These are phyloP conservation scores for Metschnikowia koreensis DNA, from an alignment of 805 yeast genomes.

Conservation along the genomic window DNA sequence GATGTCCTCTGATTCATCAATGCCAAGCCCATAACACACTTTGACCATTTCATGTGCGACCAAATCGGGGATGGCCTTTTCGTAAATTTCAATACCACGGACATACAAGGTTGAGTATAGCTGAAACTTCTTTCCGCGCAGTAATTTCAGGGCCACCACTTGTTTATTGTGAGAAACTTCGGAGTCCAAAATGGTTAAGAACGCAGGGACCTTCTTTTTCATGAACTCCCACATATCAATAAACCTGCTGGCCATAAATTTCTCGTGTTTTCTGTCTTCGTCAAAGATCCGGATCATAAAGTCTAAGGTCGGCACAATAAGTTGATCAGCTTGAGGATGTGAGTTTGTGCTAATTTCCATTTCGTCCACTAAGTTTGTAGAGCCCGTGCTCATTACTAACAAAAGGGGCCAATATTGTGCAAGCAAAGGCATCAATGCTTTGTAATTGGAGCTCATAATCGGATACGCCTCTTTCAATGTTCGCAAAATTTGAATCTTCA, in stretches of 20 bases:
- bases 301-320: slow-evolving; percentile 29
- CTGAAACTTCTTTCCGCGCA: neutral
- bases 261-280: slow-evolving; percentile 38
- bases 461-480: slow-evolving; percentile 38
- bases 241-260: slow-evolving; percentile 48
- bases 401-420: slow-evolving; percentile 35
- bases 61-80: slow-evolving; percentile 40
- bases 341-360: neutral
- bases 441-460: slow-evolving; percentile 31
- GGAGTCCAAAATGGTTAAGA: neutral
- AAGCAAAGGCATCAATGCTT: slow-evolving; percentile 31
- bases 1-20: slow-evolving; percentile 19
- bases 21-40: slow-evolving; percentile 29
- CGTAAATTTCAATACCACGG: slow-evolving; percentile 38
- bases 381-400: slow-evolving; percentile 22
- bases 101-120: slow-evolving; percentile 30
- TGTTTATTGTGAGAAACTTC: neutral
- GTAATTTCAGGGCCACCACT: neutral
- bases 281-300: slow-evolving; percentile 27
- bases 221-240: slow-evolving; percentile 43
- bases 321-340: slow-evolving; percentile 7
- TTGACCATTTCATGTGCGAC: slow-evolving; percentile 35
- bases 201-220: slow-evolving; percentile 5
- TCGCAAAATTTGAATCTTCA: slow-evolving; percentile 56
- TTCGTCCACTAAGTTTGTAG: slow-evolving; percentile 15